Evolutionary conservation across 441 rosid genomes (phyloP).

Genomic region (Pelargonium australe): DNA sequence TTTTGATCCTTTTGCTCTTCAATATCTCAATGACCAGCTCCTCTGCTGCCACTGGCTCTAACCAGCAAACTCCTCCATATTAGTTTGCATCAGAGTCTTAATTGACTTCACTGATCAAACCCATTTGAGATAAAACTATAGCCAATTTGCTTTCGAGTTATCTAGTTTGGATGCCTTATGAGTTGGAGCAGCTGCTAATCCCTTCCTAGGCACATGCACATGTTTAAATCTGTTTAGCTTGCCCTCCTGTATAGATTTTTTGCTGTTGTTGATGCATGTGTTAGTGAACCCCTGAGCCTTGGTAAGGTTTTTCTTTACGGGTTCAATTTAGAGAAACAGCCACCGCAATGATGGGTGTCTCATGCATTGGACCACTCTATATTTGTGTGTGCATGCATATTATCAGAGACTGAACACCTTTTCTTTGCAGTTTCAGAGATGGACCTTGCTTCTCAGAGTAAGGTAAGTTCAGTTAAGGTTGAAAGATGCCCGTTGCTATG

Average conservation of each 20-base stretch:
- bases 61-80: neutral
- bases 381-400: neutral
- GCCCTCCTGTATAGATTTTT: neutral
- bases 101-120: neutral
- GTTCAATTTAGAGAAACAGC: neutral
- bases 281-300: neutral
- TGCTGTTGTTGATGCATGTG: neutral
- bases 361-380: no score
- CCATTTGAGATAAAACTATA: neutral
- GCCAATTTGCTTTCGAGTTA: neutral
- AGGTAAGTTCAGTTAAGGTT: constrained; percentile 35
- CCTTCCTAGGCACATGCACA: constrained; percentile 4
- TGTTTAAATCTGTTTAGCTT: neutral
- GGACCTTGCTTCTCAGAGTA: constrained; percentile 36
- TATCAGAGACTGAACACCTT: constrained; percentile 16
- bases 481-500: constrained; percentile 14
- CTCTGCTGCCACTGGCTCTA: neutral
- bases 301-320: neutral
- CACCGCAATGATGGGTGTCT: no score
- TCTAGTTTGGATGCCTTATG: neutral
- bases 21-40: neutral
- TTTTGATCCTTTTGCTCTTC: neutral
- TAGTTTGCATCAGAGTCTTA: neutral
- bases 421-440: constrained; percentile 46
- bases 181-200: neutral